A percentile compares a stretch with the other conserved stretches of the same genome.
These are phyloP conservation scores for Pinus albicaulis DNA, from an alignment of 75 land plant species.

Conservation along the genomic window DNA sequence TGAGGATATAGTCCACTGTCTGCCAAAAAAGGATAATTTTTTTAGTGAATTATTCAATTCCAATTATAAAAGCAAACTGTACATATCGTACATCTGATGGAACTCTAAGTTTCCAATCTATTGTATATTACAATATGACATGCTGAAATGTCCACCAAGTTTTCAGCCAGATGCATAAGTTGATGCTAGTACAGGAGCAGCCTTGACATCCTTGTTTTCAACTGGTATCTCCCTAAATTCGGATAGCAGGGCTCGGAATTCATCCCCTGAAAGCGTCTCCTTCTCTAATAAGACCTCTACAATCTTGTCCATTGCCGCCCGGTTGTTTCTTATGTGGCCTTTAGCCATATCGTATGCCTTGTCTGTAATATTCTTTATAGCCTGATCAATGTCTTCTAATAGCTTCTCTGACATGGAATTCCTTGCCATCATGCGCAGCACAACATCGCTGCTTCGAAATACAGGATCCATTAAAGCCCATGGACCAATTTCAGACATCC, in stretches of 20 bases:
- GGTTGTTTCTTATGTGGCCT: conserved; percentile 61
- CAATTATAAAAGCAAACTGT: conserved; percentile 6
- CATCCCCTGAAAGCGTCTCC: conserved; percentile 81
- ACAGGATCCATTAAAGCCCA: conserved; percentile 76
- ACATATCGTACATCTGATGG: conserved; percentile 57
- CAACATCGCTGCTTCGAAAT: conserved; percentile 70
- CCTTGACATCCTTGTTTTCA: neutral
- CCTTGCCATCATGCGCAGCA: conserved; percentile 83
- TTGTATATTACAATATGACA: neutral
- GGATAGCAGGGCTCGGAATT: conserved; percentile 74
- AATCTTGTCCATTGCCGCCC: conserved; percentile 77
- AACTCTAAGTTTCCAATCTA: neutral
- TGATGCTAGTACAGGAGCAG: neutral
- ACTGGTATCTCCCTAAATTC: conserved; percentile 57
- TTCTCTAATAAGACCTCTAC: conserved; percentile 80
- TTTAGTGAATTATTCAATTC: neutral
- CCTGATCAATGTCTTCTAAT: conserved; percentile 78
- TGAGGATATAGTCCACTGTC: neutral
- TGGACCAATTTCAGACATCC: conserved; percentile 94
- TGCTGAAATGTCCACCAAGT: neutral
- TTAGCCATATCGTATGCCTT: conserved; percentile 79
- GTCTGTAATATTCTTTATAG: conserved; percentile 63
- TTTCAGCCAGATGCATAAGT: conserved; percentile 3
- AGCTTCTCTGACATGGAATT: conserved; percentile 90
- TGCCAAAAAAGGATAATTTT: neutral